Evolutionary conservation across 1,139 yeast genomes (phyloP).

Genomic region (Yamadazyma mexicana): DNA sequence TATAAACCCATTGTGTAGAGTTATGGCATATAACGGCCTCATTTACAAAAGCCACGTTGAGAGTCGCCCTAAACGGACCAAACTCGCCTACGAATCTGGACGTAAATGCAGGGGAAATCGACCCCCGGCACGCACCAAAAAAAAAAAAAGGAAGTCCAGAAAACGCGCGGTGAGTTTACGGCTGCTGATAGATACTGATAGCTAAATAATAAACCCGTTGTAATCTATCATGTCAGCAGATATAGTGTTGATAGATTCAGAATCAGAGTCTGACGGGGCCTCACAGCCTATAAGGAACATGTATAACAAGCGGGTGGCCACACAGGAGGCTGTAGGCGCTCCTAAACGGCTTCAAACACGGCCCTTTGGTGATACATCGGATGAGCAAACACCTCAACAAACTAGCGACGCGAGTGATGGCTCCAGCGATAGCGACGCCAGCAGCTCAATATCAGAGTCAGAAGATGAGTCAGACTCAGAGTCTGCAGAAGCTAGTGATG

Average conservation of each 20-base stretch:
- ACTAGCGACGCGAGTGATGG: background rate
- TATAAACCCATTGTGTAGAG: no score
- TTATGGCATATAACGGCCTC: no score
- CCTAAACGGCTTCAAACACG: conserved; percentile 7
- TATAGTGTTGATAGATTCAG: conserved; percentile 20
- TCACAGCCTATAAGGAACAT: conserved; percentile 9
- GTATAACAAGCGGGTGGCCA: conserved; percentile 13
- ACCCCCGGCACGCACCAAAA: no score
- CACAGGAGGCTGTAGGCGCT: background rate
- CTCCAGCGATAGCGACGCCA: background rate
- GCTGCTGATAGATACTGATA: background rate
- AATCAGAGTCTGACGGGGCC: conserved; percentile 17
- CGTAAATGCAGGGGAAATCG: no score
- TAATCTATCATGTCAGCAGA: conserved; percentile 9
- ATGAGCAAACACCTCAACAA: background rate
- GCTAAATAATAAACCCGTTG: no score
- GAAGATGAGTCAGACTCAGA: no score
- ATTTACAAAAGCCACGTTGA: no score
- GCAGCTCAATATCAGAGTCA: background rate
- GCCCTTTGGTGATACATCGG: conserved; percentile 8
- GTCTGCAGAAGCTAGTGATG: no score
- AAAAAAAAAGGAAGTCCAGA: background rate
- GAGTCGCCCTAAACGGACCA: no score
- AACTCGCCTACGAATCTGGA: no score
- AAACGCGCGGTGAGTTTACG: background rate